Conservation (phyloP, 2,329 filamentous ascomycete genomes). For the Xylariaceae sp. region DNA sequence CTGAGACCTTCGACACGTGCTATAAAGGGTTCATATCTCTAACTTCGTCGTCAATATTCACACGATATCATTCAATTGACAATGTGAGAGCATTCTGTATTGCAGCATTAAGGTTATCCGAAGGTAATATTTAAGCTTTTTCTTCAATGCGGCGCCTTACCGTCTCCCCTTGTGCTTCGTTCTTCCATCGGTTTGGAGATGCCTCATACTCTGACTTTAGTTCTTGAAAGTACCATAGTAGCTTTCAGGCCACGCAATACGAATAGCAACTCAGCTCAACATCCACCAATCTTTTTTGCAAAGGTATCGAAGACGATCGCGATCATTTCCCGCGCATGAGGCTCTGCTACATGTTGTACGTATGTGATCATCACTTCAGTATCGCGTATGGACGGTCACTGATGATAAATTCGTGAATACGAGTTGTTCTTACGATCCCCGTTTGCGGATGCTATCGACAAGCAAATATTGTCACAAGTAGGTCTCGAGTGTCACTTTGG, state of each 20-base stretch:
- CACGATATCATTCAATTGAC: slow-evolving; percentile 53
- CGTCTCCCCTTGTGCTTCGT: no score
- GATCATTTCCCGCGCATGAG: slow-evolving; percentile 52
- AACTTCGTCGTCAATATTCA: slow-evolving; percentile 54
- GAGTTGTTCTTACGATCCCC: slow-evolving; percentile 26
- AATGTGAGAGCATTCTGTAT: slow-evolving; percentile 58
- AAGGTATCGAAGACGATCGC: slow-evolving; percentile 41
- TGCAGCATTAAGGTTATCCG: slow-evolving; percentile 60
- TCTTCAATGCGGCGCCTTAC: no score
- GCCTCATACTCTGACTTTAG: no score
- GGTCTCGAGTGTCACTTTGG: no score
- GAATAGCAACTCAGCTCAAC: slow-evolving; percentile 54
- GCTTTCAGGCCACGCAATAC: slow-evolving; percentile 53
- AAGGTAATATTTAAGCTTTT: no score
- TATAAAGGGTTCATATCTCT: slow-evolving; percentile 55
- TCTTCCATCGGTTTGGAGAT: no score
- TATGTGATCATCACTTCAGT: slow-evolving; percentile 33
- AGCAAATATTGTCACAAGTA: slow-evolving; percentile 21
- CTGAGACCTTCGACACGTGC: slow-evolving; percentile 49
- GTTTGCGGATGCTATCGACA: slow-evolving; percentile 19
- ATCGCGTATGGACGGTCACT: slow-evolving; percentile 32
- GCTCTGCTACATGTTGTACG: slow-evolving; percentile 50
- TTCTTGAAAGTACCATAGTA: slow-evolving; percentile 53
- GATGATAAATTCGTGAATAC: slow-evolving; percentile 26
- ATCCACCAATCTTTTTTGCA: slow-evolving; percentile 51